A percentile compares a stretch with the other conserved stretches of the same genome.
Evolutionary conservation across 768 basidiomycete genomes (phyloP).

Genomic region (Dioszegia hungarica): DNA sequence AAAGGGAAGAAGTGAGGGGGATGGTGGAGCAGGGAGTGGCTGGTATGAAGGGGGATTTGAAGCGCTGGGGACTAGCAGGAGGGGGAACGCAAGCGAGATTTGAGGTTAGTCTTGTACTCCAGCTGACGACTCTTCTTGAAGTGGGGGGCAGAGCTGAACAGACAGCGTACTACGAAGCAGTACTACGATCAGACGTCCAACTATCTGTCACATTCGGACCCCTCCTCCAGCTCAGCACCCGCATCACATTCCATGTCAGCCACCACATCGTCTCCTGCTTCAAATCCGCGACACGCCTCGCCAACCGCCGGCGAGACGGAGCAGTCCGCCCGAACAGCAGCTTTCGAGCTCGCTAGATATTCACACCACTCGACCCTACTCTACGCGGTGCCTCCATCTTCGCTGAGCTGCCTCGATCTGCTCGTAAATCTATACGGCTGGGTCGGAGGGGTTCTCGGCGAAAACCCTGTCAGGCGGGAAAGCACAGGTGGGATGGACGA

Average conservation of each 20-base stretch:
- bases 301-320: conserved; percentile 1
- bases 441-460: conserved; percentile 30
- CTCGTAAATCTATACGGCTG: conserved; percentile 37
- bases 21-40: conserved; percentile 28
- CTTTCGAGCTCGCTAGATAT: conserved; percentile 36
- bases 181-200: conserved; percentile 40
- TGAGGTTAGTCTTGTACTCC: conserved; percentile 24
- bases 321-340: conserved; percentile 31
- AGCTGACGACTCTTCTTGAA: background rate
- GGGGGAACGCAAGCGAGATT: conserved; percentile 33
- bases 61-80: conserved; percentile 35
- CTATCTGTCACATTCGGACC: conserved; percentile 25
- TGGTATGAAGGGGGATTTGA: conserved; percentile 30
- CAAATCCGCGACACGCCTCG: background rate
- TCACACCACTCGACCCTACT: conserved; percentile 39
- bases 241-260: conserved; percentile 12
- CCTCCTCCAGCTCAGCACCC: conserved; percentile 2
- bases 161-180: conserved; percentile 29
- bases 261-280: background rate
- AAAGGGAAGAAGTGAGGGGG: conserved; percentile 32
- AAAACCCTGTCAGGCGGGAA: conserved; percentile 9
- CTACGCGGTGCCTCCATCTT: conserved; percentile 39
- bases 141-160: background rate
- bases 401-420: conserved; percentile 32
- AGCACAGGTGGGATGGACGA: conserved; percentile 2